These are phyloP conservation scores for Auxenochlorella pyrenoidosa DNA, from an alignment of 139 green algal species.

Conservation along the genomic window DNA sequence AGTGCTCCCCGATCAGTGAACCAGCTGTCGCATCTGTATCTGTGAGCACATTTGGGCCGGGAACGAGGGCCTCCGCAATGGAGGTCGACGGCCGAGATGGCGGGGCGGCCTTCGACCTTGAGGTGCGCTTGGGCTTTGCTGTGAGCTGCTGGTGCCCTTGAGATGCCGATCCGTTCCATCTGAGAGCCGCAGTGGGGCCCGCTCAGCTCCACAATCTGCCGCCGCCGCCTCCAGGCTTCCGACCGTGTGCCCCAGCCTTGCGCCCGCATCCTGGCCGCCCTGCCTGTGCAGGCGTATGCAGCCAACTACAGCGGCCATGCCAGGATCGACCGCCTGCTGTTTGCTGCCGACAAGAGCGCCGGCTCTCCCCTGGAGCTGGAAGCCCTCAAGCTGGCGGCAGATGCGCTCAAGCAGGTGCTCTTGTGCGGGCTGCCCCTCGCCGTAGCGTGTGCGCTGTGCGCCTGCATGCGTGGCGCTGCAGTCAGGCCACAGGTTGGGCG, in stretches of 20 bases:
- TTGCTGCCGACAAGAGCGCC: conserved; percentile 68
- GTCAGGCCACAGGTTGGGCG: not conserved
- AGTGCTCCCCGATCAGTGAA: too few relatives aligned
- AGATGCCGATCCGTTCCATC: too few relatives aligned
- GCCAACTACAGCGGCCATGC: conserved; percentile 75
- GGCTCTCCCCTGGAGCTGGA: conserved; percentile 76
- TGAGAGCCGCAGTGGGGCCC: too few relatives aligned
- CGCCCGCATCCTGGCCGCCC: too few relatives aligned
- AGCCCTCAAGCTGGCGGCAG: conserved; percentile 75
- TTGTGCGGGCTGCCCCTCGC: not conserved
- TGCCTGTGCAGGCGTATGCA: conserved; percentile 81
- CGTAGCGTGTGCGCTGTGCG: conserved; percentile 31
- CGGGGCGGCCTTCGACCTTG: conserved; percentile 49
- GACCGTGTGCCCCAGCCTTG: not conserved
- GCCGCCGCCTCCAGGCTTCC: not conserved
- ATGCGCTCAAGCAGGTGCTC: conserved; percentile 74
- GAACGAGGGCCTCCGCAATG: not conserved
- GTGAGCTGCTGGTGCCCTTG: not conserved
- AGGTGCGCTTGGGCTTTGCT: conserved; percentile 29
- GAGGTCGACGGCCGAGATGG: not conserved
- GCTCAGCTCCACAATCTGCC: too few relatives aligned
- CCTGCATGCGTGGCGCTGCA: not conserved
- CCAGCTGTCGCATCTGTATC: too few relatives aligned
- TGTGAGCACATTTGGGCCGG: too few relatives aligned
- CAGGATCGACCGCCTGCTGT: conserved; percentile 78